These are phyloP conservation scores for Conticribra guillardii DNA, from an alignment of 108 stramenopile genomes.

Conservation along the genomic window DNA sequence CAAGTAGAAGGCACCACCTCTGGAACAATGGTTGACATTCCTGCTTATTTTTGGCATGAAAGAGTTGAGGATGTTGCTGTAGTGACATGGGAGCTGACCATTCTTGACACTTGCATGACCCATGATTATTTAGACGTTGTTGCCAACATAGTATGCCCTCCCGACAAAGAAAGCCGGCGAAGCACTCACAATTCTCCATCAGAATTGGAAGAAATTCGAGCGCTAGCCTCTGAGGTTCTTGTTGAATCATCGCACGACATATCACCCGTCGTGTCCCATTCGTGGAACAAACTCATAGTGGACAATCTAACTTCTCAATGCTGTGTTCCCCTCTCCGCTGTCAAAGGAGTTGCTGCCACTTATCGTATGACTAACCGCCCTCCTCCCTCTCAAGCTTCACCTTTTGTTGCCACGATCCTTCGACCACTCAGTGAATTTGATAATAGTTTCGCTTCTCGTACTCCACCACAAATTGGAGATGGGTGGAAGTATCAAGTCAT, in stretches of 20 bases:
- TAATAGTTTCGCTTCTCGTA: conserved; percentile 59
- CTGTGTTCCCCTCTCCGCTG: conserved; percentile 74
- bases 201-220: conserved; percentile 56
- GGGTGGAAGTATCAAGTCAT: conserved; percentile 73
- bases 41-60: conserved; percentile 78
- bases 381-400: conserved; percentile 83
- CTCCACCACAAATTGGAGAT: conserved; percentile 72
- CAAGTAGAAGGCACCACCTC: conserved; percentile 14
- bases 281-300: conserved; percentile 85
- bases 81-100: conserved; percentile 87
- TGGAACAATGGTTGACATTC: conserved; percentile 25
- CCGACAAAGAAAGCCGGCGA: conserved; percentile 29
- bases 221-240: conserved; percentile 63
- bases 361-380: conserved; percentile 93
- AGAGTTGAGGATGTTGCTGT: conserved; percentile 77
- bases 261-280: conserved; percentile 63
- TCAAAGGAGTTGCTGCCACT: conserved; percentile 91
- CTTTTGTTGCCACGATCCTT: conserved; percentile 79
- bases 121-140: conserved; percentile 70
- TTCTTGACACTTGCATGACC: conserved; percentile 67
- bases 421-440: conserved; percentile 82
- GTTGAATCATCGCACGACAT: conserved; percentile 70
- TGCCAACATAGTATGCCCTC: conserved; percentile 48
- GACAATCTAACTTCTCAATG: conserved; percentile 73
- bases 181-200: conserved; percentile 38